phyloP scores from a whole-genome alignment of 2,329 filamentous ascomycete species.

The Coniochaeta sp. region DNA sequence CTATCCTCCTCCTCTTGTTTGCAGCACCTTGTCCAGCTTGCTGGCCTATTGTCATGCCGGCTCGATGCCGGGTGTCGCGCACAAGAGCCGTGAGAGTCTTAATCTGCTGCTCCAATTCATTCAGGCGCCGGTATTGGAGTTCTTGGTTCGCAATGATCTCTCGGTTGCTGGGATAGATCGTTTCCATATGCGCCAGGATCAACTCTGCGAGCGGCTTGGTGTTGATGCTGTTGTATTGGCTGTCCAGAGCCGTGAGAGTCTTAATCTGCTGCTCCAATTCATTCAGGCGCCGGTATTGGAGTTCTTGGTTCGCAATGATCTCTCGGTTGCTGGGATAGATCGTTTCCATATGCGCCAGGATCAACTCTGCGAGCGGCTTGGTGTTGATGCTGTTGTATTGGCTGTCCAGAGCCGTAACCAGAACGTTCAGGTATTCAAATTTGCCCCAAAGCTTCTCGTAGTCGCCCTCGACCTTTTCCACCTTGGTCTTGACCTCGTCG shows the following conservation, averaged over 20 bases:
- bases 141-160: slow-evolving; percentile 8
- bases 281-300: slow-evolving; percentile 1
- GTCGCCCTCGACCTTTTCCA: slow-evolving; percentile 14
- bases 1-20: not conserved
- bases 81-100: not conserved
- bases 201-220: slow-evolving; percentile 32
- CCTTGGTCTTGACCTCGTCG: slow-evolving; percentile 7
- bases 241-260: slow-evolving; percentile 34
- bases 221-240: slow-evolving; percentile 41
- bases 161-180: slow-evolving; percentile 16
- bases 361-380: slow-evolving; percentile 30
- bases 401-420: slow-evolving; percentile 31
- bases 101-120: slow-evolving; percentile 3
- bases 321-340: slow-evolving; percentile 16
- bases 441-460: slow-evolving; percentile 13
- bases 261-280: not conserved
- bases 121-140: slow-evolving; percentile 3
- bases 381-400: slow-evolving; percentile 44
- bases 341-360: slow-evolving; percentile 29
- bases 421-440: slow-evolving; percentile 24
- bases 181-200: slow-evolving; percentile 30
- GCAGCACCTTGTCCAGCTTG: not conserved
- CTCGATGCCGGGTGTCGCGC: slow-evolving; percentile 4
- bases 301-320: slow-evolving; percentile 7
- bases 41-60: not conserved